Evolutionary conservation across 225 moss, liverwort and hornwort species (phyloP).

Genomic region (Sphagnum contortum): DNA sequence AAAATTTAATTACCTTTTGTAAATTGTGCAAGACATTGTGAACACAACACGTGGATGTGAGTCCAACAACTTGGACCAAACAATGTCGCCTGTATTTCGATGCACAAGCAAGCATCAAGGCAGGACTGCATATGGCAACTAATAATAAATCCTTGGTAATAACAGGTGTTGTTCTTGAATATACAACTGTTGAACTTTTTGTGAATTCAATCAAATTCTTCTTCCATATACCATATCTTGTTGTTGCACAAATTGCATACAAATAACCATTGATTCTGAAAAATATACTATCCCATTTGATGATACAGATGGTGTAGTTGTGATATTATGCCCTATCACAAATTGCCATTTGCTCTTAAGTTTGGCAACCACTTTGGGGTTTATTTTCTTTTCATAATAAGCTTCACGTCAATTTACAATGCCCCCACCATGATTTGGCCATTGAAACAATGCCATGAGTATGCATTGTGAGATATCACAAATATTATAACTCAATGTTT

Average conservation of each 20-base stretch:
- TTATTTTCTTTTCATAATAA: not conserved
- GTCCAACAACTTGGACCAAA: slow-evolving; percentile 1
- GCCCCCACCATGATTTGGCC: slow-evolving; percentile 3
- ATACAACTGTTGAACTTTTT: not conserved
- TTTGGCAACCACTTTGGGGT: not conserved
- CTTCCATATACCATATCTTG: not conserved
- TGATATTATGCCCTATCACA: not conserved
- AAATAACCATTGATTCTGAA: not conserved
- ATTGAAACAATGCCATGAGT: not conserved
- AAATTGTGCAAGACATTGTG: not conserved
- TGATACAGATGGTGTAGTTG: not conserved
- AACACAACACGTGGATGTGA: not conserved
- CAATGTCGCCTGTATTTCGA: not conserved
- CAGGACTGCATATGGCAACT: not conserved
- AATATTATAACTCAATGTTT: too few species aligned
- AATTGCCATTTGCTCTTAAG: slow-evolving; percentile 1
- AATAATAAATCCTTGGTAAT: not conserved
- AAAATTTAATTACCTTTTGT: not conserved
- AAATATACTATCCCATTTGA: not conserved
- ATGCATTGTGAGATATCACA: too few species aligned
- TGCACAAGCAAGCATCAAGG: not conserved
- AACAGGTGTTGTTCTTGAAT: not conserved
- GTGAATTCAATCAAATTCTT: not conserved
- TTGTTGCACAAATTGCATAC: not conserved
- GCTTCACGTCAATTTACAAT: not conserved